A percentile compares a stretch with the other conserved stretches of the same genome.
phyloP scores from a whole-genome alignment of 2,329 filamentous ascomycete species.

The Fusarium sp. region DNA sequence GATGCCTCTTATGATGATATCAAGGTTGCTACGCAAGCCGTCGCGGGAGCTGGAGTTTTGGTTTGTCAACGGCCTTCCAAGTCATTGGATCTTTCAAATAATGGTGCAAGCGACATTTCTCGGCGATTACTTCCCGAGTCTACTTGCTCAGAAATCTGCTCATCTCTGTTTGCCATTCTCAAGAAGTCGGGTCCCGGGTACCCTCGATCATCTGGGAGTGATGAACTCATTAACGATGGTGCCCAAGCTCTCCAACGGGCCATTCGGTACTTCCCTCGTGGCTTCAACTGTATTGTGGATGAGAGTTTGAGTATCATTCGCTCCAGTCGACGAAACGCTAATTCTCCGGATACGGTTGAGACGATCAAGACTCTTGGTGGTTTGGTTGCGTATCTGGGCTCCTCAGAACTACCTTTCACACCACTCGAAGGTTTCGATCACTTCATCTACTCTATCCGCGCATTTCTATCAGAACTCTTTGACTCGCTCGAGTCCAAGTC shows the following conservation, averaged over 20 bases:
- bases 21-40: conserved; percentile 53
- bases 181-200: conserved; percentile 33
- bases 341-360: conserved; percentile 34
- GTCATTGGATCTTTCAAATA: conserved; percentile 2
- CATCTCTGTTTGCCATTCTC: conserved; percentile 45
- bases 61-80: conserved; percentile 50
- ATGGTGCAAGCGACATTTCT: not conserved
- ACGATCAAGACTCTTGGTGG: conserved; percentile 50
- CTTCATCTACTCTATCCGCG: conserved; percentile 51
- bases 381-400: conserved; percentile 59
- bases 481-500: conserved; percentile 46
- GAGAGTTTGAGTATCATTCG: conserved; percentile 41
- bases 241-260: conserved; percentile 52
- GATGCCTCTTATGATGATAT: conserved; percentile 49
- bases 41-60: conserved; percentile 56
- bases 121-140: conserved; percentile 46
- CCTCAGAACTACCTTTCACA: conserved; percentile 50
- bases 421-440: conserved; percentile 47
- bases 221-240: conserved; percentile 53
- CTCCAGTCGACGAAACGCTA: conserved; percentile 29
- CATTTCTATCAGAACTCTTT: conserved; percentile 48
- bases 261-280: conserved; percentile 47
- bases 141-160: conserved; percentile 51
- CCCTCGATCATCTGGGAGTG: conserved; percentile 36
- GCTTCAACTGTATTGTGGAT: conserved; percentile 47